Conservation (phyloP, 2,329 filamentous ascomycete genomes). For the Sclerotinia borealis region DNA sequence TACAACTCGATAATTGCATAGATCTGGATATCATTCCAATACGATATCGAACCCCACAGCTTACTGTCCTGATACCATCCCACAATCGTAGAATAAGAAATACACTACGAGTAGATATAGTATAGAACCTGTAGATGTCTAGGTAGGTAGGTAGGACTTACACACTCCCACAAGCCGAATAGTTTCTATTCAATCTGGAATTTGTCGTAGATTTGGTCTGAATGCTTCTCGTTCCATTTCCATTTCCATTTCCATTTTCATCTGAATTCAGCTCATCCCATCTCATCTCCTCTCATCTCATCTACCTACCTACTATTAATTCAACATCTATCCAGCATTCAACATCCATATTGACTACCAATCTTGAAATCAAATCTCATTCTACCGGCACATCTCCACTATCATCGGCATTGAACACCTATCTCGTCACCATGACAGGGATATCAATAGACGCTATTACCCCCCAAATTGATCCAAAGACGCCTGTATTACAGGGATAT, state of each 20-base stretch:
- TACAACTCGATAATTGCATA: neutral
- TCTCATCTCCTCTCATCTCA: too few species aligned
- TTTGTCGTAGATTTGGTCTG: too few species aligned
- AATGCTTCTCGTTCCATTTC: too few species aligned
- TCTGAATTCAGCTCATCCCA: too few species aligned
- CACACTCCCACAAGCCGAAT: too few species aligned
- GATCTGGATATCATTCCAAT: neutral
- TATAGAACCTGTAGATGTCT: too few species aligned
- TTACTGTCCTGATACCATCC: neutral
- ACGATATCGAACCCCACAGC: neutral
- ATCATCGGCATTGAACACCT: constrained; percentile 6
- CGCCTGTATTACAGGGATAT: neutral
- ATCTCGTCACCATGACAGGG: neutral
- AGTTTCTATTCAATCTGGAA: too few species aligned
- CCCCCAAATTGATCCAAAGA: neutral
- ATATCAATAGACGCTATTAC: neutral
- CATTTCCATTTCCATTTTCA: too few species aligned
- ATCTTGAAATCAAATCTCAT: neutral
- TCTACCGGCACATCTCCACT: neutral
- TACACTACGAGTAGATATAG: too few species aligned
- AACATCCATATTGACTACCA: too few species aligned
- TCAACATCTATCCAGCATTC: too few species aligned
- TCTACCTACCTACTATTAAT: neutral
- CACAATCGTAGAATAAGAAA: neutral
- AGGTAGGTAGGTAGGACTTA: too few species aligned